Evolutionary conservation across 176 grass and related monocot genomes (phyloP), one percentile per base, ranked within the genome.

Genomic region (Cenchrus fungigraminus): DNA sequence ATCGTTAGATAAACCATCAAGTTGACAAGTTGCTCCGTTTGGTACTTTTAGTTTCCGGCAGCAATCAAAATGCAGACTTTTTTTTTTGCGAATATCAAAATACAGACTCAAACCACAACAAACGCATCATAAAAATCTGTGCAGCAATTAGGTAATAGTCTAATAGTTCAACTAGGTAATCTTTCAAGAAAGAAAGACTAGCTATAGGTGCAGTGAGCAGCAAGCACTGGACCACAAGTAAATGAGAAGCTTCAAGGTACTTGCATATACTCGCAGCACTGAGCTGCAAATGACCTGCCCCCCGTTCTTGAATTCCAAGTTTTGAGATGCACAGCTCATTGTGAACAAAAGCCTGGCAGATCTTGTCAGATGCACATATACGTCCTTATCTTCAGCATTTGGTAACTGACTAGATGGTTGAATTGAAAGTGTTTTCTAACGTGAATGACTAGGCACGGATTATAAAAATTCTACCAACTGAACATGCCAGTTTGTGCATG

Each of bases 181-280:
- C 15, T 17, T 56, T 19, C 54, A 56, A 56, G 15, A 7, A 5
- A 16, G 28, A 68, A 44, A 25, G 62, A 55, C 81, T 49, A 55
- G 44, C 51, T 59, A 17, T 59, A 17, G 44, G 73, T 58, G 13
- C 67, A 46, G 40, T 34, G 72, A 83, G 65, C 46, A 90, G 46
- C 17, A 65, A 89, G 56, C 28, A 49, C 56, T 47, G 49, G 66
- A 66, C 66, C 14, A 79, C 40, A 62, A 32, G 25, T 52, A 74
- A 22, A 53, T 42, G 34, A 60, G 80, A 90, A 83, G 80, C 79
- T 87, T 87, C 84, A 68, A 87, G 80, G 89, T 13, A 83, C 68
- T 83, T 87, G 73, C 87, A 40, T 80, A 20, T 61, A 66, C 56
- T 22, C 53, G 57, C 10, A 25, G 66, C 16, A 60, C 50, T 43